Conservation (phyloP, 331 rosid genomes). For the Erythrophleum ivorense region DNA sequence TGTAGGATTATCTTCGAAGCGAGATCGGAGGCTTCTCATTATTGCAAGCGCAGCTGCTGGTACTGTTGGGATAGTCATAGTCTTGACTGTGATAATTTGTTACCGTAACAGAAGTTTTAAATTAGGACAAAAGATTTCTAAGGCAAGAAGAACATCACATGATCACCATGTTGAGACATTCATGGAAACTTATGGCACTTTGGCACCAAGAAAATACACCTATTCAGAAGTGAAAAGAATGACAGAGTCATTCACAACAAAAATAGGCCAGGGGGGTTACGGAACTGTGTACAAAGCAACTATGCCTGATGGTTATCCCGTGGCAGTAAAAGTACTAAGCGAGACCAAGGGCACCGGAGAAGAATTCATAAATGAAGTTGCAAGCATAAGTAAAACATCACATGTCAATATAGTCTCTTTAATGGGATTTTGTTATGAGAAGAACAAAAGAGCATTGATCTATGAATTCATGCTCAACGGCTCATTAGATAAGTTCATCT, state of each 20-base stretch:
- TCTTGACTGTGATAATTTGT: neutral
- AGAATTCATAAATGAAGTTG: conserved; percentile 59
- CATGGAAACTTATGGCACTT: conserved; percentile 18
- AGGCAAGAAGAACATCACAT: neutral
- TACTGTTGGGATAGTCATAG: neutral
- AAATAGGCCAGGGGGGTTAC: conserved; percentile 52
- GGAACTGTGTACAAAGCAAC: conserved; percentile 53
- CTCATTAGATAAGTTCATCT: neutral
- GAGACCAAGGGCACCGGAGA: conserved; percentile 33
- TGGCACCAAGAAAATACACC: conserved; percentile 27
- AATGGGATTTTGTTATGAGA: conserved; percentile 46
- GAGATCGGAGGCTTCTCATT: neutral
- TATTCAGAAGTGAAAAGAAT: conserved; percentile 38
- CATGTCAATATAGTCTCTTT: conserved; percentile 54
- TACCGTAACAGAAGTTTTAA: neutral
- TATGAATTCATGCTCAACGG: conserved; percentile 26
- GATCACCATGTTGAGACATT: conserved; percentile 31
- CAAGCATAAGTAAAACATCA: conserved; percentile 47
- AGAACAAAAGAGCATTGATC: conserved; percentile 42
- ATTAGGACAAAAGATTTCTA: neutral
- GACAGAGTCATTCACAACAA: conserved; percentile 41
- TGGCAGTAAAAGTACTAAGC: conserved; percentile 49
- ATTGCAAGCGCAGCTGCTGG: neutral
- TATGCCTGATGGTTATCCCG: conserved; percentile 40
- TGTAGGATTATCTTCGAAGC: neutral